Evolutionary conservation across 768 basidiomycete genomes (phyloP), one percentile per base, ranked within the genome.

Genomic region (Boletus tomentosulus): DNA sequence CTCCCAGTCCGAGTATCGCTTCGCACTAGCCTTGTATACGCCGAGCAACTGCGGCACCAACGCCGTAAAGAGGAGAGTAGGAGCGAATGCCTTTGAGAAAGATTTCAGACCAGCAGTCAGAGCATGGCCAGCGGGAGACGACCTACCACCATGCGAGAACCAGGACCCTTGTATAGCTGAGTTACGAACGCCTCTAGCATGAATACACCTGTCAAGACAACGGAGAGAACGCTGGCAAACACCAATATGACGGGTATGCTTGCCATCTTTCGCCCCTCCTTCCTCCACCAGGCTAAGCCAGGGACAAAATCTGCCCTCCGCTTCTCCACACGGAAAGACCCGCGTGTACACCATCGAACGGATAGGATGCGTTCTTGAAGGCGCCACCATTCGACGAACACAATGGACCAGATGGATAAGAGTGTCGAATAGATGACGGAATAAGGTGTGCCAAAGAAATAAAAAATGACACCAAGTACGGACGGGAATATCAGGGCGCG

Each of bases 321-420:
- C 56, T 82, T 84, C 65, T 93, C 92, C 7, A 90, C 89, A 30
- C 79, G 81, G 69, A 85, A 83, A 0, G 87, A 84, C 22, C 88
- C 89, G 27, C 82, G 82, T 0, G 88, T 90, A 4, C 89, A 87
- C 77, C 91, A 95, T 30, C 84, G 78, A 45, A 93, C 79, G 2
- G 91, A 83, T n/a, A 96, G 74, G 38, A 86, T 83, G 16, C 87
- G 83, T 70, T 98, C 91, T 54, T 82, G 82, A 35, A 97, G 80
- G 28, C 89, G 81, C 96, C 96, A 99, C 76, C 85, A 87, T 68
- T 98, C 94, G 56, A 95, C 87, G 62, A 95, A 96, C 19, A 80
- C 69, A 45, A 92, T 77, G 0, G 88, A 86, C 90, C 95, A 99
- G 3, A 93, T 51, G n/a, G 84, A 80, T 45, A 96, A 73, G 22